These are phyloP conservation scores for Wolfiporia cocos DNA, from an alignment of 1,284 basidiomycete genomes.

Conservation along the genomic window DNA sequence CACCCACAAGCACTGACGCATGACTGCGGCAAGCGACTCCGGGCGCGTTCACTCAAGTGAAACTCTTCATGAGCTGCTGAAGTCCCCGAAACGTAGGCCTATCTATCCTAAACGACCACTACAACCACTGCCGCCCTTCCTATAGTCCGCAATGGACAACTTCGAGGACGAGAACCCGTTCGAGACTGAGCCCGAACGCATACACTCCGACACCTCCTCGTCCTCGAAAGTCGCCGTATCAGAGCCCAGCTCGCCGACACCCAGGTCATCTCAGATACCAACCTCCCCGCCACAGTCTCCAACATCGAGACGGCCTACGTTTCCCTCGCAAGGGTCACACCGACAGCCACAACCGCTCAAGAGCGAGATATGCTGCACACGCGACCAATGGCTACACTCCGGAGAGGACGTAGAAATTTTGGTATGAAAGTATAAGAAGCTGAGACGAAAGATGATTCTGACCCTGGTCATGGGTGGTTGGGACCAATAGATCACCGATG, in stretches of 20 bases:
- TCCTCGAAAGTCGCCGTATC: constrained; percentile 57
- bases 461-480: not conserved
- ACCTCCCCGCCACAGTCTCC: constrained; percentile 26
- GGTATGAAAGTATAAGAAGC: constrained; percentile 43
- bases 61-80: no score
- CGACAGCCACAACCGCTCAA: constrained; percentile 49
- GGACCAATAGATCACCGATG: constrained; percentile 75
- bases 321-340: constrained; percentile 50
- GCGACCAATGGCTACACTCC: constrained; percentile 71
- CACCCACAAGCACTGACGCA: no score
- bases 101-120: no score
- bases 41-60: no score
- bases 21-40: no score
- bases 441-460: no score
- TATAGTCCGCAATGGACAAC: no score
- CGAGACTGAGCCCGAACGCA: constrained; percentile 54
- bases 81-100: no score
- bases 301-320: constrained; percentile 38
- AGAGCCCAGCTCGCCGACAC: constrained; percentile 55
- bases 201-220: constrained; percentile 60
- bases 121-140: no score
- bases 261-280: constrained; percentile 32
- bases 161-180: constrained; percentile 78
- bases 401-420: constrained; percentile 76
- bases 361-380: constrained; percentile 68